Base-by-base conservation (phyloP, 305 asterid species). In the Nicotiana rustica region DNA sequence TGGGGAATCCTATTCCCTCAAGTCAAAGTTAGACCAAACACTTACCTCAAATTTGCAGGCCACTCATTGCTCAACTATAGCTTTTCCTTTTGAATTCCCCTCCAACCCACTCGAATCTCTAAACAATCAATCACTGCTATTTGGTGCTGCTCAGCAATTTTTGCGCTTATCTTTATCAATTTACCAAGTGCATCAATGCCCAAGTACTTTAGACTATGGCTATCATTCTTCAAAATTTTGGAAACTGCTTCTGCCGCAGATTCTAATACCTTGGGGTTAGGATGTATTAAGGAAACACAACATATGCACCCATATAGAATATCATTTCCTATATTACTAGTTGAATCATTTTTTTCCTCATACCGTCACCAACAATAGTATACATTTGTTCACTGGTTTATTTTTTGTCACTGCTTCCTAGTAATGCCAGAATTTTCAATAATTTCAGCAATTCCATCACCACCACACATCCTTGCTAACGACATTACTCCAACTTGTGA, bases 101-200 rank as follows among this genome's bases (percentile, higher is more conserved):
- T 25, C 25, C 25, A 25, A 25, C 25, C 25, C 25, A 25, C 25
- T 25, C 25, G 25, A 25, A 25, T 25, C 99, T 97, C 99, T 85
- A 95, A 89, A 88, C 99, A 97, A 86, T 97, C 99, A 81, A 97
- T 97, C 77, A 97, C 99, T 68, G 99, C 97, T 88, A 97, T 90
- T 85, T 95, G 99, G 88, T 97, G 99, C 86, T 92, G 98, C 80
- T 97, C 99, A 65, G 99, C 97, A 82, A 97, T 93, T 84, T 95
- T 98, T 79, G 99, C 97, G 86, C 94, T 95, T 88, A 93, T 88
- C 91, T 91, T 97, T 90, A 96, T 96, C 91, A 96, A 89, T 82
- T 95, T 93, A 86, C 98, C 95, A 86, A 96, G 98, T 73, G 97
- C 96, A 92, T 95, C 99, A 85, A 97, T 97, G 78, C 99, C 99